Percentiles rank a stretch among this genome's conserved stretches.
These are phyloP conservation scores for Cardamine occulta DNA, from an alignment of 345 rosid genomes.

Conservation along the genomic window DNA sequence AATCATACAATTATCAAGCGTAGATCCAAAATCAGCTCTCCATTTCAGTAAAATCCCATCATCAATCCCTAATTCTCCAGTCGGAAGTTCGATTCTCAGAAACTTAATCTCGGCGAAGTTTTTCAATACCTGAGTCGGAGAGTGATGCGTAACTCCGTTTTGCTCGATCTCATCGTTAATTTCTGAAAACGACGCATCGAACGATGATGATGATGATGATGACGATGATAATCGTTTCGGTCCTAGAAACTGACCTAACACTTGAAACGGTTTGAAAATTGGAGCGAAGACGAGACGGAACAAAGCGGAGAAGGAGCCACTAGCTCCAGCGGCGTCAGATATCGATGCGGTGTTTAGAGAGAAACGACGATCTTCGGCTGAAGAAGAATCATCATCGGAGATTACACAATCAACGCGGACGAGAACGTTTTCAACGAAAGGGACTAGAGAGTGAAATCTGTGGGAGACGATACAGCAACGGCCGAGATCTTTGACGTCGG, in stretches of 20 bases:
- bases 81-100: conserved; percentile 81
- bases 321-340: conserved; percentile 38
- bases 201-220: neutral
- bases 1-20: conserved; percentile 85
- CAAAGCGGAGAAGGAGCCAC: conserved; percentile 54
- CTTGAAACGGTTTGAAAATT: conserved; percentile 78
- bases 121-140: conserved; percentile 85
- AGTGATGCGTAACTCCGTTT: conserved; percentile 86
- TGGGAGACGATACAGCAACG: conserved; percentile 89
- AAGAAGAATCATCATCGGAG: conserved; percentile 65
- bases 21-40: conserved; percentile 96
- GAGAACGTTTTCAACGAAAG: conserved; percentile 82
- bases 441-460: conserved; percentile 74
- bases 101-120: conserved; percentile 83
- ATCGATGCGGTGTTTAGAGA: conserved; percentile 23
- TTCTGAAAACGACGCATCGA: conserved; percentile 35
- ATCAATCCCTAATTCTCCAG: conserved; percentile 85
- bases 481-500: conserved; percentile 92
- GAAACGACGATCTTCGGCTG: conserved; percentile 51
- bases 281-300: conserved; percentile 61
- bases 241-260: conserved; percentile 64
- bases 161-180: conserved; percentile 58
- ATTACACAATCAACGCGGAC: conserved; percentile 95
- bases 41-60: conserved; percentile 83
- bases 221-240: conserved; percentile 47